Conservation (phyloP, 306 rosid species). For the Medicago truncatula region MtrunA17r5.0-ANR NC_053049.1:2066001-2066500, state of each 20-base stretch:
- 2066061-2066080: too few relatives aligned
- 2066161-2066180: neutral
- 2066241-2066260: neutral
- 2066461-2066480: too few relatives aligned
- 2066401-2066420: neutral
- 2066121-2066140: too few relatives aligned
- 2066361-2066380: neutral
- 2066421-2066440: neutral
- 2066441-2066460: too few relatives aligned
- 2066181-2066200: neutral
- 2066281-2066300: neutral
- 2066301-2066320: neutral
- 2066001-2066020: neutral
- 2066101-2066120: too few relatives aligned
- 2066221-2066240: neutral
- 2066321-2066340: neutral
- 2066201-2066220: neutral
- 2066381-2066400: neutral
- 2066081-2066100: too few relatives aligned
- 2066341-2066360: neutral
- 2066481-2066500: too few relatives aligned
- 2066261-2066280: neutral
- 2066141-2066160: neutral
- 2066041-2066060: neutral
- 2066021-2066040: neutral